Conservation (phyloP, 352 stramenopile species). For the Globisporangium middletonii region DNA sequence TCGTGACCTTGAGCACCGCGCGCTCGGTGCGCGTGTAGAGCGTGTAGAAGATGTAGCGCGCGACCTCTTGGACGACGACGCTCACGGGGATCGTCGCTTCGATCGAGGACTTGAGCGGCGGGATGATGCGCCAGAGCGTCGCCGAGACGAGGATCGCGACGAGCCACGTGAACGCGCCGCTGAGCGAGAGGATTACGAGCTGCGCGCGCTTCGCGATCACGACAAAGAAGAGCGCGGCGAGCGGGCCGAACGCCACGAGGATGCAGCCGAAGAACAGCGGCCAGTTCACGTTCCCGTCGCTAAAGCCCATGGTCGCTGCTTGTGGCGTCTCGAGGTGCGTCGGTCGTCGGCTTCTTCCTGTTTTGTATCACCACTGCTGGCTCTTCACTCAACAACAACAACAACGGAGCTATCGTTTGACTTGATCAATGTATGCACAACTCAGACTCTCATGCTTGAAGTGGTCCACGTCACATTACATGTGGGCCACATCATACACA, state of each 20-base stretch:
- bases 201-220: conserved; percentile 76
- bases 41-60: conserved; percentile 66
- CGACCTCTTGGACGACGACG: conserved; percentile 67
- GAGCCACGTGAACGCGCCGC: conserved; percentile 78
- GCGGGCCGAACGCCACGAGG: conserved; percentile 66
- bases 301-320: conserved; percentile 42
- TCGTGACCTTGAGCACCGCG: conserved; percentile 73
- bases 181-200: conserved; percentile 78
- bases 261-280: conserved; percentile 82
- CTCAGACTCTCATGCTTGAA: too few relatives aligned
- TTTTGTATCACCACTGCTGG: neutral
- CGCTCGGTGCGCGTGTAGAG: conserved; percentile 71
- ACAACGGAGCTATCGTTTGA: too few relatives aligned
- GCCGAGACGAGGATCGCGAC: conserved; percentile 72
- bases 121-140: conserved; percentile 71
- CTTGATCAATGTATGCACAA: too few relatives aligned
- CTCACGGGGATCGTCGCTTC: conserved; percentile 65
- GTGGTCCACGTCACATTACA: too few relatives aligned
- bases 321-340: neutral
- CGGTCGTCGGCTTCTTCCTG: neutral
- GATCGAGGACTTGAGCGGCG: conserved; percentile 63
- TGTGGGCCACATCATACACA: too few relatives aligned
- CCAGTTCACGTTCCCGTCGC: conserved; percentile 74
- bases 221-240: conserved; percentile 74
- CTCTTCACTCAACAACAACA: too few relatives aligned